A percentile compares a stretch with the other conserved stretches of the same genome.
phyloP scores from a whole-genome alignment of 2,329 filamentous ascomycete genomes.

The Pyricularia pennisetigena region DNA sequence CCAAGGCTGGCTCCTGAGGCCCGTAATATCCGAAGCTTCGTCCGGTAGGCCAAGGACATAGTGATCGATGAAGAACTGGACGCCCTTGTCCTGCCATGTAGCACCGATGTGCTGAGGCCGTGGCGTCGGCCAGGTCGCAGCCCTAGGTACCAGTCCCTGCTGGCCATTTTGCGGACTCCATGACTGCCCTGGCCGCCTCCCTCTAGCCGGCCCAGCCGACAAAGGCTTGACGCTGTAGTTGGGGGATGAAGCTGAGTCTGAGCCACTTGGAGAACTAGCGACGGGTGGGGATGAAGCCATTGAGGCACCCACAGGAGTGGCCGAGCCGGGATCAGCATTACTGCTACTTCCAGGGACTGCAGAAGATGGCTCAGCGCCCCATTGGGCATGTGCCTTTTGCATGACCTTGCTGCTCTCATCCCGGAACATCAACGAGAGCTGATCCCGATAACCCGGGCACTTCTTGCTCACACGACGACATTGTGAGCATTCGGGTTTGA shows the following conservation, averaged over 20 bases:
- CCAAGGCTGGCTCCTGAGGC: slow-evolving; percentile 26
- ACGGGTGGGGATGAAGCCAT: slow-evolving; percentile 14
- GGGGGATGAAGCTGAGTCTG: slow-evolving; percentile 17
- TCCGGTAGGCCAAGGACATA: slow-evolving; percentile 42
- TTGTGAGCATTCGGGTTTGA: slow-evolving; percentile 50
- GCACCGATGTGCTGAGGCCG: slow-evolving; percentile 22
- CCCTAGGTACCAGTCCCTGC: neutral
- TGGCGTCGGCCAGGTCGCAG: slow-evolving; percentile 6
- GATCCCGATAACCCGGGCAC: slow-evolving; percentile 55
- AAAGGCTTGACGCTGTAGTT: slow-evolving; percentile 9
- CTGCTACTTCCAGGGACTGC: neutral
- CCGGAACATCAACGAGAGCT: slow-evolving; percentile 55
- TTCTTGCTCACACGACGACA: slow-evolving; percentile 48
- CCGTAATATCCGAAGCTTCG: slow-evolving; percentile 28
- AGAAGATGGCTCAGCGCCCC: slow-evolving; percentile 22
- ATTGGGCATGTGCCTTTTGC: slow-evolving; percentile 45
- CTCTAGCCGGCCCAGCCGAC: neutral
- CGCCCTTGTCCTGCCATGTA: slow-evolving; percentile 34
- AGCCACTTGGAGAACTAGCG: slow-evolving; percentile 3
- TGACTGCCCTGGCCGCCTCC: neutral
- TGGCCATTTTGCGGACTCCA: neutral
- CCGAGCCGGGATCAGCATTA: slow-evolving; percentile 10
- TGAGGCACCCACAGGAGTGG: neutral
- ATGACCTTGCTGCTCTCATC: slow-evolving; percentile 56
- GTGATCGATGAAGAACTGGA: slow-evolving; percentile 40